Base-by-base conservation (phyloP, 2,329 filamentous ascomycete species). In the Penicillium carneum region DNA sequence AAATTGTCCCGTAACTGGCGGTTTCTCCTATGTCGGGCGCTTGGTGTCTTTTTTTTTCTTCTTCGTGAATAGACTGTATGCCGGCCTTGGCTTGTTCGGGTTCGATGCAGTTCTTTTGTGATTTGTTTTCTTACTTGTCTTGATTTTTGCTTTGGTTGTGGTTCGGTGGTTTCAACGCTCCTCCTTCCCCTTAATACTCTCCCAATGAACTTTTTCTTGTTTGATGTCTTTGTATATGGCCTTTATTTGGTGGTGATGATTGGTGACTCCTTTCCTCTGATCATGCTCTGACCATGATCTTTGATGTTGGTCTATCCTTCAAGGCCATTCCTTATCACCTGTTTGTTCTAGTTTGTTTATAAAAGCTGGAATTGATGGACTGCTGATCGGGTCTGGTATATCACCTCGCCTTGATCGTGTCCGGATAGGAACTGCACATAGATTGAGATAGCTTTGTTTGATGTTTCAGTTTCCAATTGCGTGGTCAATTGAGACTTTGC, bases 1-100 rank as follows among this genome's bases (percentile, higher is more conserved):
- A 67, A 66, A 68, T 68, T 68, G 60, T 60, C 45, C 57, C 57
- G 51, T 60, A 43, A 60, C 60, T 51, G 64, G 64, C 60, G 56
- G 55, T 61, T 60, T 66, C 57, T 61, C 59, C 47, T 66, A 49
- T 63, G 59, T 65, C 39, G 18, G 63, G 64, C 54, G 65, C 62
- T 50, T 41, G 64, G 65, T 50, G 59, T 66, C 48, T 61, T 51
- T 39, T 56, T 12, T 16, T 29, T 16, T 16, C 47, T n/a, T 46
- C 12, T 54, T 26, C 23, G 31, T 55, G 20, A 23, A 47, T 26
- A 18, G 10, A 33, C 42, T 42, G 31, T 45, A 51, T 29, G 39
- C n/a, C 14, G 18, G 18, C n/a, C 47, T 52, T 42, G 47, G 39
- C 23, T 43, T 14, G 20, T 54, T 36, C 14, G 12, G 52, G 41